Evolutionary conservation across 2,329 filamentous ascomycete species (phyloP), one percentile per base, ranked within the genome.

Genomic region (Fusarium goolgardi): DNA sequence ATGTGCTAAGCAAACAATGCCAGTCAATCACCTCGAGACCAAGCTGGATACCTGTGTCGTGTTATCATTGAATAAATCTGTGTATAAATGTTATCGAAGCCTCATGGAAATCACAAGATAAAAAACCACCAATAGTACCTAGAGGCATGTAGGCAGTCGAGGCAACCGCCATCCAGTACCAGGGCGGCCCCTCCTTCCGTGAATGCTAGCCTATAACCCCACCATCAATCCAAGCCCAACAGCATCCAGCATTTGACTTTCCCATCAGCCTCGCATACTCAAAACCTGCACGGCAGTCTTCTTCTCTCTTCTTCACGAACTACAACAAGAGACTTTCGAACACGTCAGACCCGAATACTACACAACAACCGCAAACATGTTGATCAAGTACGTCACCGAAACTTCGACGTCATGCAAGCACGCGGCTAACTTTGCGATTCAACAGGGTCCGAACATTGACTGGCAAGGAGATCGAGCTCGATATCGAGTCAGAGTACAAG

Each of bases 401-500:
- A 40, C 56, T 21, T 45, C 51, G 35, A 55, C 59, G 59, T 56
- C 63, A 63, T 53, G 35, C 18, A 41, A 40, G 29, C 53, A 52
- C 21, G 23, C 15, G 67, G 64, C 74, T 74, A 67, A 77, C 65
- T 27, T 56, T 41, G 35, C 40, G 41, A 34, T 45, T 44, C 44
- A 51, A 43, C 74, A 99, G 95, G 86, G 95, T 99, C 78, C 92
- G 96, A 78, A 99, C 96, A 67, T 90, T 99, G 70, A 98, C 96
- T 69, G 96, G 96, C 77, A 98, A 98, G 85, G 94, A 99, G 83
- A 98, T 98, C 79, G 95, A 98, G 86, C 89, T 99, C 75, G 94
- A 98, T 78, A 97, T 99, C 78, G 96, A 98, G 84, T 86, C 89
- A 54, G 90, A 93, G 76, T 97, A 97, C 86, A 97, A 94, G 87